These are phyloP conservation scores for Mycosarcoma maydis DNA, from an alignment of 1,284 basidiomycete species.

Conservation along the genomic window DNA sequence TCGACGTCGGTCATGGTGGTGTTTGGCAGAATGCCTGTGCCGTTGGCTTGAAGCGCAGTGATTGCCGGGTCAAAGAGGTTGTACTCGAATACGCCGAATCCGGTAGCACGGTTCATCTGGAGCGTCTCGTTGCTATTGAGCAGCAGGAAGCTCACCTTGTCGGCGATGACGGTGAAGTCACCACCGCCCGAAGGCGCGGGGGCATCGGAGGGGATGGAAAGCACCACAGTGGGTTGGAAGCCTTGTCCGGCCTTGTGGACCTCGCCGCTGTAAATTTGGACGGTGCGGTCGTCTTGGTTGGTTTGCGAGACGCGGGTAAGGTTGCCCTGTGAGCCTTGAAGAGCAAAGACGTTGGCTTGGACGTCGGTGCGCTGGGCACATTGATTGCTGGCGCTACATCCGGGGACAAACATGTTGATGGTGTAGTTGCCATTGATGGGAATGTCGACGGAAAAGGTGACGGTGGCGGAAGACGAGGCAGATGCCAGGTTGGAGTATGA, in stretches of 20 bases:
- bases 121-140: slow-evolving; percentile 54
- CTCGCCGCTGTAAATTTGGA: slow-evolving; percentile 81
- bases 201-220: slow-evolving; percentile 55
- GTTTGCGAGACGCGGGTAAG: slow-evolving; percentile 78
- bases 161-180: slow-evolving; percentile 77
- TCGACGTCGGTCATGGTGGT: slow-evolving; percentile 78
- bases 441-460: slow-evolving; percentile 90
- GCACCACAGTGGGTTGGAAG: slow-evolving; percentile 51
- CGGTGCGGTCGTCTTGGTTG: slow-evolving; percentile 74
- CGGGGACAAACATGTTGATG: slow-evolving; percentile 84
- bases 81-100: slow-evolving; percentile 59
- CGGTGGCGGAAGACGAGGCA: slow-evolving; percentile 73
- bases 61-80: slow-evolving; percentile 48
- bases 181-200: slow-evolving; percentile 75
- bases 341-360: slow-evolving; percentile 81
- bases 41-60: slow-evolving; percentile 33
- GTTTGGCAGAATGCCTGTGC: slow-evolving; percentile 49
- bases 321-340: slow-evolving; percentile 35
- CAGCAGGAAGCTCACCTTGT: slow-evolving; percentile 68
- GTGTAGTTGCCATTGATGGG: slow-evolving; percentile 86
- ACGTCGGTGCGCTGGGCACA: slow-evolving; percentile 84
- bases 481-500: slow-evolving; percentile 74
- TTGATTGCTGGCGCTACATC: slow-evolving; percentile 82
- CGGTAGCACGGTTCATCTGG: slow-evolving; percentile 31
- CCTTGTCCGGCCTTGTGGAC: slow-evolving; percentile 71